Evolutionary conservation across 2,329 filamentous ascomycete genomes (phyloP), one percentile per base, ranked within the genome.

Genomic region (Lachnellula subtilissima): DNA sequence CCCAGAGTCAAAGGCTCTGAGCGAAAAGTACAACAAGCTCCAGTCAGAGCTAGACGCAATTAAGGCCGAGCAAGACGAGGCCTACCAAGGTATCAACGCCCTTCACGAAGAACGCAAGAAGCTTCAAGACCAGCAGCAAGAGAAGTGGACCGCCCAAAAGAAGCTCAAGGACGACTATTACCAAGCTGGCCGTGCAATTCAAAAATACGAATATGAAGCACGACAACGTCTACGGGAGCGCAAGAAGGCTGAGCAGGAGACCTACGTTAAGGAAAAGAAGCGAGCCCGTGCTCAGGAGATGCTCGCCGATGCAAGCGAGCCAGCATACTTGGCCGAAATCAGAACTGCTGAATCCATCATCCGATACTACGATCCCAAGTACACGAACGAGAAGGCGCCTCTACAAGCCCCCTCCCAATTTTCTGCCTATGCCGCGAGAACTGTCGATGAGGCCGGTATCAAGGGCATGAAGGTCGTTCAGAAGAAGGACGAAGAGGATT

Each of bases 261-360:
- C 83, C 55, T 83, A 83, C 70, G 77, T 84, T 65, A 84, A 86
- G 69, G 85, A 88, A 71, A 84, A 84, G 75, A 85, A 87, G 75
- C 88, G 87, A 78, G 86, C 88, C 70, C 81, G 85, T 51, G 90
- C 89, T 53, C 82, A 89, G 74, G 82, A 86, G 72, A 81, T 89
- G 73, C 85, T 95, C 42, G 85, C 86, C 67, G 88, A 93, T 69
- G 90, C 90, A 65, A 89, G 86, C 70, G 87, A 90, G 67, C 91
- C 88, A 15, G 94, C 94, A 52, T 99, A 91, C 78, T 81, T 90
- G 48, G 91, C 97, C 66, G 91, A 99, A 77, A 96, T 99, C 69
- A 83, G 91, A 67, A 88, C 88, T 52, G 89, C 91, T 60, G 89
- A 94, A 76, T 88, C 86, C 71, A 80, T 99, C 47, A 89, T 97